Conservation (phyloP, 1,284 basidiomycete genomes). For the Mycosarcoma mackinlayi region DNA sequence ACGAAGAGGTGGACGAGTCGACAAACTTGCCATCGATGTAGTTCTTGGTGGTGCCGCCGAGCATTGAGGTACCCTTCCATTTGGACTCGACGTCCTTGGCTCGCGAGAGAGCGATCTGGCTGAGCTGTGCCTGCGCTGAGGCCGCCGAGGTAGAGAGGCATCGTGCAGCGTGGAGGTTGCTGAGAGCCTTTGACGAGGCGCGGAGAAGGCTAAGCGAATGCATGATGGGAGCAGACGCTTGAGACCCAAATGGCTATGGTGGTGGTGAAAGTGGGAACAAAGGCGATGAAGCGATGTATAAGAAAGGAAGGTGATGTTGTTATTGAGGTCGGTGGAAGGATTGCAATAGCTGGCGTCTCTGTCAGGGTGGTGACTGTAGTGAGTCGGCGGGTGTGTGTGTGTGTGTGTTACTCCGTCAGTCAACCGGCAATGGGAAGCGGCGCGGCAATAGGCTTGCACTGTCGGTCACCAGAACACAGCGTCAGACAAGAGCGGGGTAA, state of each 20-base stretch:
- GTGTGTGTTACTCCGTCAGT: too few relatives aligned
- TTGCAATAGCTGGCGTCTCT: too few relatives aligned
- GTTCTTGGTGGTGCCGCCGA: conserved; percentile 79
- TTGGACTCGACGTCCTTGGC: conserved; percentile 60
- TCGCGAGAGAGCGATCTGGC: conserved; percentile 45
- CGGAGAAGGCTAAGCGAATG: conserved; percentile 25
- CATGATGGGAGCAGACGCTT: conserved; percentile 15
- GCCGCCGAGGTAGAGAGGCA: conserved; percentile 38
- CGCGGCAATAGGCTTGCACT: background rate
- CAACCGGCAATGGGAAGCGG: too few relatives aligned
- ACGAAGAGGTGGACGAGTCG: conserved; percentile 80
- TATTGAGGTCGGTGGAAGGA: background rate
- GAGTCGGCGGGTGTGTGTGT: too few relatives aligned
- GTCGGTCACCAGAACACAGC: background rate
- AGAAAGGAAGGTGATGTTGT: too few relatives aligned
- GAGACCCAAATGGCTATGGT: background rate
- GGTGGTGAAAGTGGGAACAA: conserved; percentile 2
- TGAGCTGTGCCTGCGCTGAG: conserved; percentile 36
- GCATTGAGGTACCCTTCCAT: conserved; percentile 86
- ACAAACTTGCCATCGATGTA: conserved; percentile 88
- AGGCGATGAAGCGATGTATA: background rate
- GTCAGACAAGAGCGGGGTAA: conserved; percentile 2
- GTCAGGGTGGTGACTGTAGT: background rate
- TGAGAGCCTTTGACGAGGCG: conserved; percentile 31
- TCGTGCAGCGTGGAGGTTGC: conserved; percentile 13